Evolutionary conservation across 2,329 filamentous ascomycete genomes (phyloP), one percentile per base, ranked within the genome.

Genomic region (Cladosporium halotolerans): DNA sequence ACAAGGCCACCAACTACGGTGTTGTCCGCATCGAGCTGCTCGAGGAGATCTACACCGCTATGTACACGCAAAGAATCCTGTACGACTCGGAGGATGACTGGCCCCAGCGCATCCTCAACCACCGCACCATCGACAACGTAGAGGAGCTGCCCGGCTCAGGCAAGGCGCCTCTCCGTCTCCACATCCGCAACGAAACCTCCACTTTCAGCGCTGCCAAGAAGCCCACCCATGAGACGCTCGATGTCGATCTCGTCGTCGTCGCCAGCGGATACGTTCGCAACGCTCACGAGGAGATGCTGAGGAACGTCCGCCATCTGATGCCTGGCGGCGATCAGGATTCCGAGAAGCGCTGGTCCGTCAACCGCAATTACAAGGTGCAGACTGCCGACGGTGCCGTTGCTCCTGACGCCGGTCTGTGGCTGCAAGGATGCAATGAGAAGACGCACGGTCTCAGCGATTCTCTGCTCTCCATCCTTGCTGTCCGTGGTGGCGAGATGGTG

Each of bases 361-460:
- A 77, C 32, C 80, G 92, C 50, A 82, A 96, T 68, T 97, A 97
- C 70, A 79, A 79, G 48, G 81, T 96, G 45, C 74, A 84, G 55
- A 89, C 95, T 66, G 77, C 80, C 45, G 73, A 80, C 1, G 84
- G 80, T 31, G 77, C 80, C 45, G 85, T 97, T 33, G 79, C 82
- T n/a, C 67, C 78, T 0, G 82, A 84, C 42, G 86, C 89, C 11
- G 91, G 91, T 3, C 78, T 97, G 55, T 97, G 88, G 86, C 76
- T 97, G 62, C 93, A 97, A 70, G 92, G 92, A 32, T 96, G 91
- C 74, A 95, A 90, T 68, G 91, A 97, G 75, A 83, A 79, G 57
- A 95, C 90, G 33, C 92, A 97, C 70, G 92, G 92, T 55, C 86
- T 92, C n/a, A 69, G 68, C 23, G 69, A 70, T 54, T 66, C 68